Base-by-base conservation (phyloP, 306 rosid species). In the Psophocarpus tetragonolobus region DNA sequence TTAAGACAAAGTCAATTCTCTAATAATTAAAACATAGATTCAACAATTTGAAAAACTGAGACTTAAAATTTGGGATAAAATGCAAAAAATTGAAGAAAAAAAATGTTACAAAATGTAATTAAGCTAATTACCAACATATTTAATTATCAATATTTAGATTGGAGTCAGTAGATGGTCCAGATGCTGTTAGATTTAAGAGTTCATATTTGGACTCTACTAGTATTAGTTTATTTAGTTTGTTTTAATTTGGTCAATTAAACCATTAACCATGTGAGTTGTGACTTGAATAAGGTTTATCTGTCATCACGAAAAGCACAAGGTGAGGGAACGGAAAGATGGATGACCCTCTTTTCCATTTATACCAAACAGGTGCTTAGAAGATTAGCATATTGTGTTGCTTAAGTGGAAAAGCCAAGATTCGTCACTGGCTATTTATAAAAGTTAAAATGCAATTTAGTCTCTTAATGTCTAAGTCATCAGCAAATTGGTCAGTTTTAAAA, bases 381-480 rank as follows among this genome's bases (percentile, higher is more conserved):
- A 56, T 68, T 73, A 73, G 68, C 39, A 73, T 57, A 57, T 24
- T 56, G 54, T 35, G 18, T 73, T 73, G 78, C 39, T 73, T 39
- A 32, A 41, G 47, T 24, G 68, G 42, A 56, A 56, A 56, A 73
- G 78, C 41, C 8, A 42, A 73, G 42, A 39, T 73, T 35, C 66
- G 24, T 18, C 50, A 8, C 3, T 20, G 18, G 15, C 4, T 38
- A 38, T 38, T 38, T 33, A 65, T 65, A 20, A 38, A 65, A 38
- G 24, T 11, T 1, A 62, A 32, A 62, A 33, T 15, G 15, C 42
- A n/a, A 3, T 14, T n/a, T 61, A 32, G 24, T 62, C 26, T 7
- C 45, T 1, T 62, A n/a, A 62, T 60, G 66, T 26, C 7, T 54
- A 54, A 3, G 66, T 60, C 39, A 29, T 14, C 21, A 24, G 64